phyloP scores from a whole-genome alignment of 106 monocot species.

The Acorus gramineus region DNA sequence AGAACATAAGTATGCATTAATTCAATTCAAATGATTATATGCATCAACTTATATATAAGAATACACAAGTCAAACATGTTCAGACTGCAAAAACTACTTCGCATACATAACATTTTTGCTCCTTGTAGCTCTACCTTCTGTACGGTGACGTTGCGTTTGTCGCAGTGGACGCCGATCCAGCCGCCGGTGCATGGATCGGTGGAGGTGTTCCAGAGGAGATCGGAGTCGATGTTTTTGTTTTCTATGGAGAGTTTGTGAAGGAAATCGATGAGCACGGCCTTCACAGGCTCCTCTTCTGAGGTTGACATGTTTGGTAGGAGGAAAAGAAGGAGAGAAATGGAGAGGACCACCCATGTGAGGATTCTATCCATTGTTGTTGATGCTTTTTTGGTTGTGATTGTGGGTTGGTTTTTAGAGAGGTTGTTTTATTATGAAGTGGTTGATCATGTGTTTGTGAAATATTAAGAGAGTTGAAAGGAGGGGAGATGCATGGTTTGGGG shows the following conservation, averaged over 20 bases:
- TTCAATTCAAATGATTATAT: no score
- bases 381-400: no score
- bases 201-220: constrained; percentile 20
- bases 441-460: no score
- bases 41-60: no score
- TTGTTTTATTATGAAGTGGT: no score
- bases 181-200: constrained; percentile 22
- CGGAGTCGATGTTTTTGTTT: background rate
- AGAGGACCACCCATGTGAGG: constrained; percentile 3
- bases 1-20: no score
- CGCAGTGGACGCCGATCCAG: constrained; percentile 19
- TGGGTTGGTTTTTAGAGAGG: no score
- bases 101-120: background rate
- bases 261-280: constrained; percentile 22
- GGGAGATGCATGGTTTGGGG: no score
- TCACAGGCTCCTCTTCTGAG: constrained; percentile 3
- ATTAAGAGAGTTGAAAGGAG: no score
- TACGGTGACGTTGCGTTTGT: background rate
- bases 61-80: no score
- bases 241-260: constrained; percentile 17
- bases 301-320: background rate
- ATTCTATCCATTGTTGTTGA: constrained; percentile 2
- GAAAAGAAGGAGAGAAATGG: constrained; percentile 7
- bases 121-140: constrained; percentile 3
- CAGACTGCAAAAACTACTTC: no score